Base-by-base conservation (phyloP, 257 asterid species). In the Lycium ferocissimum region DNA sequence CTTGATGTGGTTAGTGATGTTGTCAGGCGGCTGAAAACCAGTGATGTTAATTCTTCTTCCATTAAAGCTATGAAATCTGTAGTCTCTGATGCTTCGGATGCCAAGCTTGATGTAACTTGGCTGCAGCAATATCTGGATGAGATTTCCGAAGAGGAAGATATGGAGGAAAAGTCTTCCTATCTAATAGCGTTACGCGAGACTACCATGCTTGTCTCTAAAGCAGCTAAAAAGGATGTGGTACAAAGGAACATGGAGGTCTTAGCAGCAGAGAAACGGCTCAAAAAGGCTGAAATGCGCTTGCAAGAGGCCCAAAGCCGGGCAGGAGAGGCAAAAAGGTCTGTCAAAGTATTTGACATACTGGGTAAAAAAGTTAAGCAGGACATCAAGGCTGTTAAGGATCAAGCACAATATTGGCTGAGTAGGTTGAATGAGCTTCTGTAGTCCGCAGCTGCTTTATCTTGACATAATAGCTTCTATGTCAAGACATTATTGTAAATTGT, bases 1-100 rank as follows among this genome's bases (percentile, higher is more conserved):
- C 91, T 90, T 37, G 91, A 90, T 57, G 87, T 89, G 51, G 63
- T 89, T 47, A 83, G 89, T 61, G 70, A 63, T 20, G 80, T 89
- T 67, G 87, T 89, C 56, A 85, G 76, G 80, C 84, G 54, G 70
- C 88, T 90, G 49, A 86, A 69, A 51, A 43, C 57, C 83, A 11
- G 65, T 59, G 89, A 83, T 62, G 82, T 69, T 70, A 69, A 85
- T 66, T 38, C 75, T 75, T 80, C 88, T 2, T 82, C 86, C 45
- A 85, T 88, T 63, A 84, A 88, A 72, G 79, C 7, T 86, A 86
- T 90, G 58, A 67, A 85, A 85, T 83, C n/a, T 14, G 91, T 85
- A 69, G 63, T 90, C 38, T 75, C 87, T 3, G 91, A 89, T 49
- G 83, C 86, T 9, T 89, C 83, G 18, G 83, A 66, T 45, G 84